Percentiles rank a stretch among this genome's conserved stretches.
Evolutionary conservation across 1,139 yeast species (phyloP).

Genomic region (Yamadazyma taylorii): DNA sequence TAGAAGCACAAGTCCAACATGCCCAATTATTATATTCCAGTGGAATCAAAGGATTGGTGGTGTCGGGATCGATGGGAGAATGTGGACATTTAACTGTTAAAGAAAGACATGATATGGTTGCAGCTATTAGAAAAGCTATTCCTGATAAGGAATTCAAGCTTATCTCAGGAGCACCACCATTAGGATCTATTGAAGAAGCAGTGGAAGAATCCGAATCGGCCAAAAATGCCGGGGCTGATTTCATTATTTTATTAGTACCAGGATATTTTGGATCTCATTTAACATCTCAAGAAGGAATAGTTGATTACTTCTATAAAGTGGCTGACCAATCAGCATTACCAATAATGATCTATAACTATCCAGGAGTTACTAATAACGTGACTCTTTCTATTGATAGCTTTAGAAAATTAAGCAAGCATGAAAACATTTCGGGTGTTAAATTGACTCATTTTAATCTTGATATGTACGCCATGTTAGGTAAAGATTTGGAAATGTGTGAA

Average conservation of each 20-base stretch:
- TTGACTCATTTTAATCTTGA: constrained; percentile 42
- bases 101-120: constrained; percentile 31
- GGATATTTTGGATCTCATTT: constrained; percentile 36
- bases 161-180: constrained; percentile 38
- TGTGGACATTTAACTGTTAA: constrained; percentile 33
- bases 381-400: constrained; percentile 35
- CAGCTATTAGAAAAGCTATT: constrained; percentile 21
- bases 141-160: constrained; percentile 29
- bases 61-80: constrained; percentile 51
- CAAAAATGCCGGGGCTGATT: constrained; percentile 36
- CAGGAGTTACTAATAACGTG: constrained; percentile 40
- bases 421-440: constrained; percentile 39
- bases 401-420: constrained; percentile 28
- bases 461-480: constrained; percentile 38
- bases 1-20: constrained; percentile 42
- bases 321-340: constrained; percentile 35
- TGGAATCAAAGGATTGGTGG: constrained; percentile 48
- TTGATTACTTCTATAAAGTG: constrained; percentile 31
- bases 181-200: constrained; percentile 28
- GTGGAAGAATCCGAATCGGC: constrained; percentile 28
- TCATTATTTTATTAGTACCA: constrained; percentile 31
- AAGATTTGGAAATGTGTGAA: constrained; percentile 28
- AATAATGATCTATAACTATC: constrained; percentile 36
- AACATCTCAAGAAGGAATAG: constrained; percentile 34
- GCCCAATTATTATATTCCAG: constrained; percentile 36